A percentile compares a stretch with the other conserved stretches of the same genome.
These are phyloP conservation scores for Ulmus americana DNA, from an alignment of 331 rosid genomes.

Conservation along the genomic window DNA sequence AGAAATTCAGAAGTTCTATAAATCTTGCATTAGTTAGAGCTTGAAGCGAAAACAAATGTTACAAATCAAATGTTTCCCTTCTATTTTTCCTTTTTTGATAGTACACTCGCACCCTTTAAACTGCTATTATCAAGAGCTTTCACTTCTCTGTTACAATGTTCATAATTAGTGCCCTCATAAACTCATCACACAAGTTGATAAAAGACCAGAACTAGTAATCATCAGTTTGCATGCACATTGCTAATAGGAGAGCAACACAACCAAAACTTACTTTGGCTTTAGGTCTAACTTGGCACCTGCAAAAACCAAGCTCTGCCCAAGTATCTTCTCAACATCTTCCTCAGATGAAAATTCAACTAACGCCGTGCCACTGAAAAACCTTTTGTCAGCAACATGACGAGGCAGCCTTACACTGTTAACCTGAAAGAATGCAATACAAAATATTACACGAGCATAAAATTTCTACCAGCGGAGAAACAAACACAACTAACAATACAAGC, in stretches of 20 bases:
- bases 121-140: too few relatives aligned
- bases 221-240: too few relatives aligned
- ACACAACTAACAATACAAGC: not conserved
- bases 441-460: not conserved
- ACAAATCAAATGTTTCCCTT: not conserved
- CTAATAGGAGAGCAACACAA: not conserved
- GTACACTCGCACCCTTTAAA: too few relatives aligned
- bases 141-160: not conserved
- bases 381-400: slow-evolving; percentile 79
- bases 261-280: slow-evolving; percentile 58
- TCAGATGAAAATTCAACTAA: slow-evolving; percentile 71
- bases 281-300: slow-evolving; percentile 58
- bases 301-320: slow-evolving; percentile 43
- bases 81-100: not conserved
- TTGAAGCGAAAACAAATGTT: too few relatives aligned
- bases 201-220: too few relatives aligned
- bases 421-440: slow-evolving; percentile 36
- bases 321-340: slow-evolving; percentile 51
- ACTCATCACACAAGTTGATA: too few relatives aligned
- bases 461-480: too few relatives aligned
- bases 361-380: slow-evolving; percentile 69
- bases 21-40: too few relatives aligned
- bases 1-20: too few relatives aligned
- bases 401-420: slow-evolving; percentile 82
- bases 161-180: not conserved